These are phyloP conservation scores for Gossypium schwendimanii DNA, from an alignment of 441 rosid species.

Conservation along the genomic window DNA sequence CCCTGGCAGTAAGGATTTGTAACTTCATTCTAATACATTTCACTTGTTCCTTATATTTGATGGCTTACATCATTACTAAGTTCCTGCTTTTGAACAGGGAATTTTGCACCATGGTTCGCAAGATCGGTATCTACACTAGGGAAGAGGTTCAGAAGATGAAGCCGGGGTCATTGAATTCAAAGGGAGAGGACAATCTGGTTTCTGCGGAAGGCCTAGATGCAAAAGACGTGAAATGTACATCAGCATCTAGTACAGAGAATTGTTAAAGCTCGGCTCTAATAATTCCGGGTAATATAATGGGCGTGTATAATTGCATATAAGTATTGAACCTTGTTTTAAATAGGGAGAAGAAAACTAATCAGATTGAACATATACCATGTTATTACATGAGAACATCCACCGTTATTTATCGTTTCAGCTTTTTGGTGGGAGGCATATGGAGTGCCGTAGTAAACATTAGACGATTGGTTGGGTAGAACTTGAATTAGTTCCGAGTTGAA, in stretches of 20 bases:
- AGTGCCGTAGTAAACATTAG: background rate
- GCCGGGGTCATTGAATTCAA: conserved; percentile 46
- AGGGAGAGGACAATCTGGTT: conserved; percentile 37
- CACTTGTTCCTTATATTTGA: background rate
- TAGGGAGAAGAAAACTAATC: background rate
- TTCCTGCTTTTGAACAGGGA: conserved; percentile 44
- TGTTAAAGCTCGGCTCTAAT: conserved; percentile 19
- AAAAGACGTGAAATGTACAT: conserved; percentile 42
- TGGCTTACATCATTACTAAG: background rate
- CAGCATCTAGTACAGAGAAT: conserved; percentile 32
- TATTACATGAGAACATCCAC: background rate
- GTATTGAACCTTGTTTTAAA: background rate
- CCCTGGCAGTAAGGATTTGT: conserved; percentile 86
- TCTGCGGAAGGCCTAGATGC: conserved; percentile 36
- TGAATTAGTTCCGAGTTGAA: conserved; percentile 14
- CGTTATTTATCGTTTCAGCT: background rate
- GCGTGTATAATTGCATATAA: background rate
- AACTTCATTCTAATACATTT: background rate
- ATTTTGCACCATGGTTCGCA: conserved; percentile 91
- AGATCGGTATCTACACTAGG: conserved; percentile 70
- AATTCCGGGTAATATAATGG: conserved; percentile 21
- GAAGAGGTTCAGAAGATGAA: conserved; percentile 93
- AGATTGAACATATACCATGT: background rate
- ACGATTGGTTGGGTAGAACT: conserved; percentile 6
- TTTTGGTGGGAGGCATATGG: conserved; percentile 14